Percentiles rank a stretch among this genome's conserved stretches.
Evolutionary conservation across 345 rosid genomes (phyloP).

Genomic region (Lenwebbia sp.): DNA sequence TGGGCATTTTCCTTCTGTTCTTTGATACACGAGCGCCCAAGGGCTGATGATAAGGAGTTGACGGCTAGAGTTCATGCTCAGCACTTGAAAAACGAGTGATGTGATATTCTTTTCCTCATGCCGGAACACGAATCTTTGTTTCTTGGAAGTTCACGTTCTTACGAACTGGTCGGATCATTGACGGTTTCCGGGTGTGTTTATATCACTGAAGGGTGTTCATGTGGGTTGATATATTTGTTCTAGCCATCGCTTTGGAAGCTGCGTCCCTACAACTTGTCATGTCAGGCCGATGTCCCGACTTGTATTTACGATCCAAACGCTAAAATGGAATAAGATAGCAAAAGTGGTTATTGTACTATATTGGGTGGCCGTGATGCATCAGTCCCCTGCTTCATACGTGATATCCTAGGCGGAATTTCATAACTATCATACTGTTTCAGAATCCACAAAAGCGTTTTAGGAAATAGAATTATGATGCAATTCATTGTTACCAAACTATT

Average conservation of each 20-base stretch:
- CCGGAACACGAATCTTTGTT: background rate
- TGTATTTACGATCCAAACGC: background rate
- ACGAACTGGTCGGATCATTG: background rate
- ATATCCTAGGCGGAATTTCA: background rate
- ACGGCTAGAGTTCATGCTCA: background rate
- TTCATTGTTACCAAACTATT: background rate
- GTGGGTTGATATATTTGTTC: background rate
- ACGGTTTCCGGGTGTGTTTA: background rate
- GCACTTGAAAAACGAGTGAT: background rate
- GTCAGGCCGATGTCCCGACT: background rate
- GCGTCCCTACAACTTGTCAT: background rate
- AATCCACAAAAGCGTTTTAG: background rate
- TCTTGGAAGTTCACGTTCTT: background rate
- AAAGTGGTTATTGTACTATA: background rate
- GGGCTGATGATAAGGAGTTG: background rate
- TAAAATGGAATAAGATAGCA: background rate
- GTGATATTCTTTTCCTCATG: background rate
- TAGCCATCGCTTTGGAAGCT: background rate
- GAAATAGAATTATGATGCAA: background rate
- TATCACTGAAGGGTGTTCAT: background rate
- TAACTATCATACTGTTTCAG: background rate
- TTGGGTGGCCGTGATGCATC: background rate
- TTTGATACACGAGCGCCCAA: background rate
- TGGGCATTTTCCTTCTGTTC: background rate
- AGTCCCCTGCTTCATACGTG: background rate